These are phyloP conservation scores for Psilocybe tampanensis DNA, from an alignment of 768 basidiomycete species.

Conservation along the genomic window DNA sequence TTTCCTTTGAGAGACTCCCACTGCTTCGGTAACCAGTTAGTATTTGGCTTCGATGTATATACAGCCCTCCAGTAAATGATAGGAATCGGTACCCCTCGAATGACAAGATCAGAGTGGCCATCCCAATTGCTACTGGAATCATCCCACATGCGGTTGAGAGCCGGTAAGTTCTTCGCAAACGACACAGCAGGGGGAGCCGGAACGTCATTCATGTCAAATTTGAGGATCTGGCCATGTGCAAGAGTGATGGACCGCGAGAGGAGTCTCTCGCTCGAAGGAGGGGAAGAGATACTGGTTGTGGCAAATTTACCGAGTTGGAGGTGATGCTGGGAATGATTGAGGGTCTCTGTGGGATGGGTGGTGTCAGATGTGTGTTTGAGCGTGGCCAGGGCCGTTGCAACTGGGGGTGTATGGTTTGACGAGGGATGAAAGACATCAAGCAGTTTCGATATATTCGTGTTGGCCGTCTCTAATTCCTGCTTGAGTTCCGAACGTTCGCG, in stretches of 20 bases:
- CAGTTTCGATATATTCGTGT: background rate
- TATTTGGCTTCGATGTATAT: constrained; percentile 4
- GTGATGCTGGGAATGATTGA: too few relatives aligned
- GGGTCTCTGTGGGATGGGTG: too few relatives aligned
- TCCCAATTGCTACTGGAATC: constrained; percentile 22
- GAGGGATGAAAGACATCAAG: background rate
- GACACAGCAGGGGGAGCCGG: constrained; percentile 17
- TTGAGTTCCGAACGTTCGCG: background rate
- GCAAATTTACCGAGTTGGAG: too few relatives aligned
- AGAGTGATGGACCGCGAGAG: background rate
- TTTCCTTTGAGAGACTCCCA: constrained; percentile 27
- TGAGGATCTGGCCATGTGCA: background rate
- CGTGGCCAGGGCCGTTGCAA: too few relatives aligned
- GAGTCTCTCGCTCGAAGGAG: too few relatives aligned
- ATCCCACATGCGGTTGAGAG: constrained; percentile 29
- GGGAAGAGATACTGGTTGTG: too few relatives aligned
- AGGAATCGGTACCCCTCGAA: constrained; percentile 14
- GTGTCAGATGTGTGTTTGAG: too few relatives aligned
- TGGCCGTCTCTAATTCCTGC: background rate
- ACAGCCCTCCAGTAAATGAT: constrained; percentile 21
- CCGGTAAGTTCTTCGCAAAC: constrained; percentile 21
- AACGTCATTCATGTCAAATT: constrained; percentile 10
- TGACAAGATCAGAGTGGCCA: constrained; percentile 15
- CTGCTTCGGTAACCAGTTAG: constrained; percentile 16
- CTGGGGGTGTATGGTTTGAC: background rate